Evolutionary conservation across 345 rosid species (phyloP), one percentile per base, ranked within the genome.

Genomic region (Euclidium syriacum): DNA sequence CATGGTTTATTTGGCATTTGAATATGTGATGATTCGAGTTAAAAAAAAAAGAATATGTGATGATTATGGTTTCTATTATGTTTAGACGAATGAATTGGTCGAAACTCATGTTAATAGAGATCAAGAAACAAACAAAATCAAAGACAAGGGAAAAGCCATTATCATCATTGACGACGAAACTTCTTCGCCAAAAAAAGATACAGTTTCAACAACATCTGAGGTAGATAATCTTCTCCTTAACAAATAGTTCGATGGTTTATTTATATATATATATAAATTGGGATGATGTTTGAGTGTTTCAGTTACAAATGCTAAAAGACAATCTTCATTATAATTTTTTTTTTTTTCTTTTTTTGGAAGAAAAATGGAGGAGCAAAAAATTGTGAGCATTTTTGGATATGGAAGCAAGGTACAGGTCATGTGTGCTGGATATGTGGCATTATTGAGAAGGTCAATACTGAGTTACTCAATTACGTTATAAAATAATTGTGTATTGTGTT

Each of bases 361-460:
- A 50, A 15, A 10, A 17, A 6, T 50, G 36, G 36, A 50, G 54
- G 27, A 50, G 3, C 2, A 6, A 24, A 24, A 47, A 15, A n/a
- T 3, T 49, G 54, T 51, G 56, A 51, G 12, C 56, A 51, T 51
- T 51, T 10, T 16, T 30, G 56, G 56, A 30, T 51, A 29, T 51
- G 56, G 39, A 51, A 51, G 9, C 2, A 51, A 10, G 38, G 2
- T 5, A 1, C 2, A 5, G 56, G 56, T 5, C 56, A 51, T 30
- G 5, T 10, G 17, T 51, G 56, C 3, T 51, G 38, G 42, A 53
- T 12, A 4, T 53, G 58, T 53, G 58, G 9, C 25, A 33, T 12
- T 10, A 19, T 11, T 33, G 19, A 34, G 18, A 8, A 53, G 58
- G 43, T 53, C n/a, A n/a, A n/a, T 3, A 12, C 18, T 53, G 3